Evolutionary conservation across 139 green algal genomes (phyloP), one percentile per base, ranked within the genome.

Genomic region (Yamagishiella unicocca): DNA sequence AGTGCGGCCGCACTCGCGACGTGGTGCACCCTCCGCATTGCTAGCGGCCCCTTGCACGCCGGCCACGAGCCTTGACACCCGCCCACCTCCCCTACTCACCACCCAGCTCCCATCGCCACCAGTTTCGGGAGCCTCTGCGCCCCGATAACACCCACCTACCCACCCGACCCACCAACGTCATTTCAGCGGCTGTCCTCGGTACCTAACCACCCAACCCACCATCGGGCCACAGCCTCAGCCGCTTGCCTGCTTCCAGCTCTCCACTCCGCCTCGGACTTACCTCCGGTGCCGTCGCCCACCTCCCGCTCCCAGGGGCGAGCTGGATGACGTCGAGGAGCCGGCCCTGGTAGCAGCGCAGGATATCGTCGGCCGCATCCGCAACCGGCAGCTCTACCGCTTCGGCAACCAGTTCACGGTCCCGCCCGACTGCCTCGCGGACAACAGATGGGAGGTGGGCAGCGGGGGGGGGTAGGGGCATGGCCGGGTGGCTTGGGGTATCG

Each of bases 401-500:
- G 55, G 53, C 38, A 88, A 88, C 71, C 67, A 88, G 83, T 64
- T 88, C 70, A 81, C 77, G 40, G 80, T 86, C 43, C 80, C 80
- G 80, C 62, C 64, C 9, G 80, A 86, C n/a, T 66, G 38, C 43
- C 66, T 86, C 31, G 31, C 31, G 43, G 80, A 86, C 62, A 53
- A 43, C 31, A 40, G 80, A 0, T 86, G 80, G 80, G 80, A 86
- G 62, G 80, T 86, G 64, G 0, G 77, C 14, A 29, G n/a, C 64
- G 5, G 37, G n/a, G n/a, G 27, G 38, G 53, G 27, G 7, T 14
- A 31, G 58, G 58, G 58, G 58, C 17, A 31, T 14, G 58, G 58
- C 58, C 6, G 19, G 58, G n/a, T 67, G 22, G 58, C 19, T 31
- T n/a, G 58, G 58, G 50, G 14, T 25, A 58, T 58, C 14, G 35